Conservation (phyloP, 140 eudicot genomes). For the Artemisia princeps region DNA sequence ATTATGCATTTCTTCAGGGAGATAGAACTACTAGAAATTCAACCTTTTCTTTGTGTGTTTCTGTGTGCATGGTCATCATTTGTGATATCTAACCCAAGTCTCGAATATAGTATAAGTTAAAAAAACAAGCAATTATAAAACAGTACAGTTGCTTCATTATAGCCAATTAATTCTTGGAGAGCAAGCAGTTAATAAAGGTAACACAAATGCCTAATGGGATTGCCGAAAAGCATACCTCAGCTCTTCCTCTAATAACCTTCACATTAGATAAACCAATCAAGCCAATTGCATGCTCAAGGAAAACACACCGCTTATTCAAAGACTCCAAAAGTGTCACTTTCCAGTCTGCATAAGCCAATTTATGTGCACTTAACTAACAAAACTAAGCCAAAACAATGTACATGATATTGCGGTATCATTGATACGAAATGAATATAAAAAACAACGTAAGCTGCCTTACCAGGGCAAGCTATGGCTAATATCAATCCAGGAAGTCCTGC, state of each 20-base stretch:
- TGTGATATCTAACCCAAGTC: neutral
- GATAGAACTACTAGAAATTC: neutral
- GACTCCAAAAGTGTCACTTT: slow-evolving; percentile 73
- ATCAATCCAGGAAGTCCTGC: slow-evolving; percentile 93
- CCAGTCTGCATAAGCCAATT: slow-evolving; percentile 56
- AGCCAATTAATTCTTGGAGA: slow-evolving; percentile 3
- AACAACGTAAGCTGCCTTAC: slow-evolving; percentile 26
- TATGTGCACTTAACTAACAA: neutral
- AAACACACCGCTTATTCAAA: slow-evolving; percentile 66
- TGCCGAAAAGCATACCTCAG: slow-evolving; percentile 48
- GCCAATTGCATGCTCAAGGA: slow-evolving; percentile 63
- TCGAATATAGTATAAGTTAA: neutral
- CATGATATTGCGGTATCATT: too few relatives aligned
- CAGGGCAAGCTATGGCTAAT: slow-evolving; percentile 87
- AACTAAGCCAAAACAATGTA: neutral
- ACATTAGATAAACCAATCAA: slow-evolving; percentile 70
- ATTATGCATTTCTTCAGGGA: slow-evolving; percentile 21
- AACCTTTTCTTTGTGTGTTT: neutral
- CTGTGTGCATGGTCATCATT: neutral
- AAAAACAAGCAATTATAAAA: slow-evolving; percentile 1
- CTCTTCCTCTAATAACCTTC: slow-evolving; percentile 74
- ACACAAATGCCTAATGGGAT: slow-evolving; percentile 2
- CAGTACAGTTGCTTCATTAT: slow-evolving; percentile 1
- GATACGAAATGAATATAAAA: neutral
- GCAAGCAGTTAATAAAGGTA: neutral